Base-by-base conservation (phyloP, 352 stramenopile genomes). In the Ophiocytium majus region DNA sequence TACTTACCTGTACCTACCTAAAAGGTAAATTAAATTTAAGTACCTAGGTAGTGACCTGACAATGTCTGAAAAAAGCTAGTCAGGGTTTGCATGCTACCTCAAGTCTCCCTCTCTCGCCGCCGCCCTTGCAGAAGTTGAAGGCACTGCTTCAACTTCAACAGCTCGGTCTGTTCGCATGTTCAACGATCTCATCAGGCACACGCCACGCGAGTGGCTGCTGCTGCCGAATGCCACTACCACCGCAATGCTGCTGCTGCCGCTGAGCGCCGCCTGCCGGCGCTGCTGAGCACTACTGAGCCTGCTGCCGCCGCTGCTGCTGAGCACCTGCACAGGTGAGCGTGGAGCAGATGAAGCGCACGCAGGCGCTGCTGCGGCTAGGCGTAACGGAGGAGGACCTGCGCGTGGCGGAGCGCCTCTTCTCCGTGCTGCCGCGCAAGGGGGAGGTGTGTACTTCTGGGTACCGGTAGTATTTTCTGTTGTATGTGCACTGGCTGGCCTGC, bases 301-400 rank as follows among this genome's bases (percentile, higher is more conserved):
- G 43, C 43, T 57, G 43, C 5, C 14, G 43, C 43, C 14, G 43
- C 43, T 57, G 43, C 43, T 57, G 43, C 43, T 57, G 43, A 57
- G 43, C 43, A 57, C 43, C 14, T 5, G 43, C 32, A 43, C 36
- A 81, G 75, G 75, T 87, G 1, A 87, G 43, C 17, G 28, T 87
- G 35, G 63, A 82, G 23, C 83, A 87, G 64, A 85, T 87, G 50
- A 87, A 87, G 43, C 83, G 83, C n/a, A 34, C 82, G 28, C 81
- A 87, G 63, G 83, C 83, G 64, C 83, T 87, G 1, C 50, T 87
- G 64, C 63, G 78, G 63, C 80, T 87, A 28, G 83, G 83, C 10
- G 83, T 87, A 9, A 80, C 63, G 50, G 83, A 87, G 63, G 83
- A 87, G 33, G 83, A 87, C 19, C 63, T 87, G 32, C 34, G 1